Percentiles rank a stretch among this genome's conserved stretches.
phyloP scores from a whole-genome alignment of 2,329 filamentous ascomycete genomes.

The Aspergillus quadricinctus region DNA sequence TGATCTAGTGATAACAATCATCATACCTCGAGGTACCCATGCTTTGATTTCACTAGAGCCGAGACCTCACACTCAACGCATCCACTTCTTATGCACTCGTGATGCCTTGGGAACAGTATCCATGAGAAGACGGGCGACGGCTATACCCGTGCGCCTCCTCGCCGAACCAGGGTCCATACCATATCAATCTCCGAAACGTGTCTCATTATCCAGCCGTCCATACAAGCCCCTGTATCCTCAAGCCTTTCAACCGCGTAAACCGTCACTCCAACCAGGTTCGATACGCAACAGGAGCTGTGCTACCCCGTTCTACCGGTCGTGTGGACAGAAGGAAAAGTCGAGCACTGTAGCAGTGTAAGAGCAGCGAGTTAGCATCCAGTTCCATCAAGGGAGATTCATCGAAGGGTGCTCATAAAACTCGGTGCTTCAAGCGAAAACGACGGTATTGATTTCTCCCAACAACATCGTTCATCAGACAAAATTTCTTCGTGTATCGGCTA shows the following conservation, averaged over 20 bases:
- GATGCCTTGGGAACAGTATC: background rate
- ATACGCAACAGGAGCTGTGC: background rate
- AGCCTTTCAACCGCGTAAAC: background rate
- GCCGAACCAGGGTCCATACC: too few species aligned
- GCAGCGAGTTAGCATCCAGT: background rate
- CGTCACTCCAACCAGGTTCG: background rate
- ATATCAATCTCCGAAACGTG: too few species aligned
- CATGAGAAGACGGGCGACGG: background rate
- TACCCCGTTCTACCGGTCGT: background rate
- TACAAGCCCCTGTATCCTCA: background rate
- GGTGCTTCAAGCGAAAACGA: conserved; percentile 1
- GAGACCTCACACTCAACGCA: too few species aligned
- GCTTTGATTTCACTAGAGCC: background rate
- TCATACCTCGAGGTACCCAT: background rate
- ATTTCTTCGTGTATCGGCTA: too few species aligned
- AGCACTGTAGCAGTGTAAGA: background rate
- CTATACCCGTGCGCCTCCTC: background rate
- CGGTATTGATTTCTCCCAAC: background rate
- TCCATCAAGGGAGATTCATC: background rate
- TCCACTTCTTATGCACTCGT: too few species aligned
- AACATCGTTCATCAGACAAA: too few species aligned
- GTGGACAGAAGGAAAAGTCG: background rate
- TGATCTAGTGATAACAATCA: too few species aligned
- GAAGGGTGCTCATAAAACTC: background rate
- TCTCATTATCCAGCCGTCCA: too few species aligned